Percentiles rank a stretch among this genome's conserved stretches.
These are phyloP conservation scores for Aspergillus avenaceus DNA, from an alignment of 495 filamentous ascomycete species.

Conservation along the genomic window DNA sequence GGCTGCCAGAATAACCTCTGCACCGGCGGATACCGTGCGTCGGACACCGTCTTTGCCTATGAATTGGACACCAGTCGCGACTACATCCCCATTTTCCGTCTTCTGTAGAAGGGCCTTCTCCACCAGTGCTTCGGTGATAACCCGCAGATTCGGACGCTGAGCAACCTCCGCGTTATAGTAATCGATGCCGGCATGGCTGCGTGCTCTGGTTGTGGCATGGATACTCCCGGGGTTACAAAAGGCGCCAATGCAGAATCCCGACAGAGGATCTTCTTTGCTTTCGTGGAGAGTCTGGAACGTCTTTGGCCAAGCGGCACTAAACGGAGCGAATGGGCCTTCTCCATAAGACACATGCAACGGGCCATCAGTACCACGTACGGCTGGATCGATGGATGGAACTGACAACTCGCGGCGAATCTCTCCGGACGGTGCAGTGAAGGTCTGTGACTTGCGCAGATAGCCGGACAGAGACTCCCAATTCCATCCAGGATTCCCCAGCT, in stretches of 20 bases:
- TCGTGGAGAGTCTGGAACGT: slow-evolving; percentile 20
- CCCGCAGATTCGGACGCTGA: slow-evolving; percentile 39
- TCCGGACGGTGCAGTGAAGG: slow-evolving; percentile 12
- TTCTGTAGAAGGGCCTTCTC: slow-evolving; percentile 34
- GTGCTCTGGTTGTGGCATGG: slow-evolving; percentile 17
- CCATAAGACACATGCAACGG: slow-evolving; percentile 22
- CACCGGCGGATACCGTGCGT: slow-evolving; percentile 41
- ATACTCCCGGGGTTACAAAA: slow-evolving; percentile 17
- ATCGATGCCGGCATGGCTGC: slow-evolving; percentile 39
- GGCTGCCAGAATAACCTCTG: slow-evolving; percentile 51
- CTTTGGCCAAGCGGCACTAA: slow-evolving; percentile 26
- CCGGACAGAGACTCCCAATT: slow-evolving; percentile 41
- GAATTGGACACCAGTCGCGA: slow-evolving; percentile 33
- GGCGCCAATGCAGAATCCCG: slow-evolving; percentile 17
- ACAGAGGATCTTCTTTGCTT: slow-evolving; percentile 18
- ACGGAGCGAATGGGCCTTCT: no score
- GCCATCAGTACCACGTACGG: slow-evolving; percentile 15
- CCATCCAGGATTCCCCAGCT: slow-evolving; percentile 51
- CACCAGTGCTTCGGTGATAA: slow-evolving; percentile 41
- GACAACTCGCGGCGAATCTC: slow-evolving; percentile 8
- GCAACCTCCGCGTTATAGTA: slow-evolving; percentile 24
- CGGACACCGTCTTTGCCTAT: slow-evolving; percentile 15
- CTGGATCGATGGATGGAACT: slow-evolving; percentile 11
- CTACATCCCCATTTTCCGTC: slow-evolving; percentile 12
- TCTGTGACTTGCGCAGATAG: slow-evolving; percentile 32